Base-by-base conservation (phyloP, 768 basidiomycete genomes). In the Nevesoporus exiguus region DNA sequence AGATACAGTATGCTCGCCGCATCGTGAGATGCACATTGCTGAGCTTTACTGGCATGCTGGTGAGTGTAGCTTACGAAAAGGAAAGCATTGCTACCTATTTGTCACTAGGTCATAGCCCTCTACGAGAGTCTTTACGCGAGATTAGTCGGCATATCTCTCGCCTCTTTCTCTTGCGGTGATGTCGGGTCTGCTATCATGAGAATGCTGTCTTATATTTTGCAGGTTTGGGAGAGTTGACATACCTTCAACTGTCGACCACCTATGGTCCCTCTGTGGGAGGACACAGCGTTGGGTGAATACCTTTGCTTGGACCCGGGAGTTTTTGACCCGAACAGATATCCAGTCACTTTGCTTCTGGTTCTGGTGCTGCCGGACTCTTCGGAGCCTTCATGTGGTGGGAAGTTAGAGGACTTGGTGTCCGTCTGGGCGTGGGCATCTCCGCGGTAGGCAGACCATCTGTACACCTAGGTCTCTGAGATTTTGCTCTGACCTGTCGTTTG, bases 321-420 rank as follows among this genome's bases (percentile, higher is more conserved):
- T 7, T 21, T 40, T 31, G 3, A 24, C 46, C 49, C 17, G 17
- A 45, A 29, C 1, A 6, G 13, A n/a, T 11, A 7, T 30, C 3
- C 39, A 90, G 89, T 5, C 98, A 93, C 64, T 99, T 98, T 70
- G 86, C 95, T 8, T 87, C 88, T 9, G 96, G 96, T 0, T 98
- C 96, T 0, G 96, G 96, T 2, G 93, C 89, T 4, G 96, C 96
- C 0, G 96, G 96, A 0, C 81, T 99, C 1, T 88, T 86, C 1
- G 96, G 96, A 7, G 93, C 96, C 0, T 88, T 89, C 36, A 64
- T 97, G 14, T 99, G 97, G 97, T 98, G 96, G 96, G 78, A 93
- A 58, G 74, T 98, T 4, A 78, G 97, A 19, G 81, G 83, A 2
- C 71, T 96, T 0, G 96, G 97, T 21, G 92, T 99, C 5, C 80